phyloP scores from a whole-genome alignment of 345 rosid genomes.

The Punica granatum region DNA sequence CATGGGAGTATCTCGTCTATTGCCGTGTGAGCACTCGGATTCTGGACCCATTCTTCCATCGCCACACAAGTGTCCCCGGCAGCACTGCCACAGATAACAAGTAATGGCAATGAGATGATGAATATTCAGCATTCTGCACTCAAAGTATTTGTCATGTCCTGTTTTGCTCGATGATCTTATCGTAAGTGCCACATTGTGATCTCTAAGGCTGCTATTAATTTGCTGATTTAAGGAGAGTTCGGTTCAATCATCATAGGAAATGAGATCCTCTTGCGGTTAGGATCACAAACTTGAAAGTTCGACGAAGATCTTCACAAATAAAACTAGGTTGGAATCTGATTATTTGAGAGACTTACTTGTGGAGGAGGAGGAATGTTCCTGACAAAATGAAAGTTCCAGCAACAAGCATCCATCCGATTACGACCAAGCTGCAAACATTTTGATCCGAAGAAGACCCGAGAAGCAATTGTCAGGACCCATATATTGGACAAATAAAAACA shows the following conservation, averaged over 20 bases:
- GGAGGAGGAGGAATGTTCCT: constrained; percentile 81
- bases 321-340: neutral
- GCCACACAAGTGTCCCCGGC: constrained; percentile 87
- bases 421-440: constrained; percentile 57
- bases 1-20: constrained; percentile 82
- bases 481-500: neutral
- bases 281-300: neutral
- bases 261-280: neutral
- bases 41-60: constrained; percentile 77
- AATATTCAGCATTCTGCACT: neutral
- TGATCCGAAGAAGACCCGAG: neutral
- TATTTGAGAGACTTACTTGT: constrained; percentile 46
- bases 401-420: constrained; percentile 85
- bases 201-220: neutral
- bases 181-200: neutral
- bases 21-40: constrained; percentile 75
- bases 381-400: constrained; percentile 82
- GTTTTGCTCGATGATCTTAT: neutral
- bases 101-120: neutral
- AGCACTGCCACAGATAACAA: constrained; percentile 32
- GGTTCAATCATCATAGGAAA: neutral
- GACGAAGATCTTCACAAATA: too few relatives aligned
- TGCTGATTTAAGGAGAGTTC: neutral
- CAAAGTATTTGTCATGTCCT: too few relatives aligned
- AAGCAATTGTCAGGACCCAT: neutral